Evolutionary conservation across 148 eudicot genomes (phyloP), one percentile per base, ranked within the genome.

Genomic region (Chenopodium quinoa): DNA sequence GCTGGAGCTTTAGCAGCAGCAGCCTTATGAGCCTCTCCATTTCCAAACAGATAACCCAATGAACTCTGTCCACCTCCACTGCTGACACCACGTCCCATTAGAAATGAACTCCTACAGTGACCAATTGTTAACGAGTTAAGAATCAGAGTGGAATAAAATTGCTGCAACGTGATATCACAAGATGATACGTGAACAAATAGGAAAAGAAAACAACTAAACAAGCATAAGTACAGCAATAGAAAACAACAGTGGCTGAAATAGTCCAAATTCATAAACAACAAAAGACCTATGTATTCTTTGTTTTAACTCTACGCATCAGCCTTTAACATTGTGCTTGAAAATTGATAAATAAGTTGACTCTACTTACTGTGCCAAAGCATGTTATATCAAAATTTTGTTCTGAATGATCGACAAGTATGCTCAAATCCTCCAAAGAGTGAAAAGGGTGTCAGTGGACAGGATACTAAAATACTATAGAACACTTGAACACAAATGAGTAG

Each of bases 61-160:
- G 98, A 94, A 80, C 98, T 94, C 76, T 94, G 92, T 58, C 94
- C 98, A 10, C 98, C 98, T 29, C 98, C 98, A 82, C 94, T 87
- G 93, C 98, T 94, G 71, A 91, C 97, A 50, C 98, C 98, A 83
- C 97, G 97, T 72, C 94, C 92, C 98, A 94, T 94, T 12, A 63
- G 64, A 70, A 60, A 79, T 37, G 13, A 82, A 71, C 32, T 83
- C 75, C 80, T 63, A 63, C 6, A 34, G 27, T 8, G 46, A 48
- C 44, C 37, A 79, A 77, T 44, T 20, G 14, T 48, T 34, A 58
- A 44, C 0, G 58, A 74, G 40, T 68, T 60, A 75, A 19, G 31
- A 68, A n/a, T 9, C 10, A 11, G 54, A 11, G 14, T n/a, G 20
- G 17, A 29, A 58, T 9, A 23, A 23, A 34, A 27, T n/a, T 34